Evolutionary conservation across 2,329 filamentous ascomycete genomes (phyloP), one percentile per base, ranked within the genome.

Genomic region (Aspergillus ustus): DNA sequence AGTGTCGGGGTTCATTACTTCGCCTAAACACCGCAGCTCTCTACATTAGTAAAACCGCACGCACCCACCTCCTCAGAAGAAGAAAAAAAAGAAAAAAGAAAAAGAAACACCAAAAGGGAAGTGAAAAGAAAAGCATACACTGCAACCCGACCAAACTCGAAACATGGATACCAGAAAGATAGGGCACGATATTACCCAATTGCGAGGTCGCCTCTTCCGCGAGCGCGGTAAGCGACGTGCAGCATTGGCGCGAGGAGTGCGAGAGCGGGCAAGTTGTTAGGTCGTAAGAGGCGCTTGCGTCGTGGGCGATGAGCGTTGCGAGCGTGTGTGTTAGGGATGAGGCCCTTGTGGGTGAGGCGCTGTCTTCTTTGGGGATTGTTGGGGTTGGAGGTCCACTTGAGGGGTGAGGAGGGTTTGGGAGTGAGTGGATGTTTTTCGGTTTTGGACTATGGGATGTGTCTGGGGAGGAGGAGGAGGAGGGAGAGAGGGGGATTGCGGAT

Each of bases 241-340:
- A 75, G 66, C 72, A 75, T 52, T 68, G 63, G 48, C 73, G 73
- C 29, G 58, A 66, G 13, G 61, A 62, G 1, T 66, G 62, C n/a
- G 29, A 28, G 1, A 43, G 37, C 9, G 73, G 72, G 29, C 73
- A 75, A 6, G 64, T 60, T 25, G 66, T 66, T 0, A 66, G 57
- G 28, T 66, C 63, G 5, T 60, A 61, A 0, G 65, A 60, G 5
- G 61, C 64, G 1, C 52, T 45, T 15, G 65, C 55, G 7, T 40
- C 34, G 62, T 49, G 9, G 15, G 53, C 8, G 63, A 63, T 31
- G 34, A 53, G 4, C 45, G 64, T 45, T 25, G 40, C 37, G 54
- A 57, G 43, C 3, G 29, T 4, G 48, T 29, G 34, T 13, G 34
- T 40, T 40, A 40, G 11, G 11, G 34, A 40, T 9, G 34, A 40